Evolutionary conservation across 257 asterid species (phyloP), one percentile per base, ranked within the genome.

Genomic region (Eucommia ulmoides): DNA sequence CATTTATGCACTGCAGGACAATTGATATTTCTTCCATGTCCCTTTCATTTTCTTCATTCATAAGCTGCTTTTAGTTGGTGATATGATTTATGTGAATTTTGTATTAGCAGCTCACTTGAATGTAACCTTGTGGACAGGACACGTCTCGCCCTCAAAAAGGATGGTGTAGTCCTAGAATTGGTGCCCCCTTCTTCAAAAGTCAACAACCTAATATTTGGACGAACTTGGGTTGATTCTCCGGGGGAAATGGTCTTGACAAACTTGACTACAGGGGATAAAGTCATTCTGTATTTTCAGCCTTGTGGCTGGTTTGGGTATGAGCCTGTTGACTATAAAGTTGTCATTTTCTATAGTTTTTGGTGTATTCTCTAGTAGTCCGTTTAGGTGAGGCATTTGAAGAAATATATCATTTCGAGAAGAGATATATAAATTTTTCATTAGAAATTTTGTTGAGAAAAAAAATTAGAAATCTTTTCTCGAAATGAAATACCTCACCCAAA

Each of bases 291-390:
- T 72, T 91, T 91, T 75, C 99, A 91, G 67, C 99, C 99, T 49
- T 91, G 96, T 54, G 95, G 99, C 48, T 91, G 99, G 99, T 86
- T 91, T 56, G 99, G 99, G 98, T 89, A 81, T 49, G 93, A 9
- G 3, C 20, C 26, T n/a, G n/a, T n/a, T n/a, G n/a, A n/a, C n/a
- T n/a, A n/a, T n/a, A n/a, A n/a, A n/a, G n/a, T n/a, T n/a, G n/a
- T n/a, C n/a, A n/a, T n/a, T n/a, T n/a, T n/a, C n/a, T n/a, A n/a
- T n/a, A n/a, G n/a, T n/a, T n/a, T n/a, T n/a, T n/a, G n/a, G n/a
- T n/a, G n/a, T n/a, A n/a, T n/a, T n/a, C n/a, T n/a, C n/a, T n/a
- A n/a, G n/a, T n/a, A n/a, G n/a, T n/a, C n/a, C n/a, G n/a, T n/a
- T n/a, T n/a, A n/a, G n/a, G n/a, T n/a, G n/a, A n/a, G n/a, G n/a